Evolutionary conservation across 2,329 filamentous ascomycete genomes (phyloP).

Genomic region (Stachybotrys echinatus): DNA sequence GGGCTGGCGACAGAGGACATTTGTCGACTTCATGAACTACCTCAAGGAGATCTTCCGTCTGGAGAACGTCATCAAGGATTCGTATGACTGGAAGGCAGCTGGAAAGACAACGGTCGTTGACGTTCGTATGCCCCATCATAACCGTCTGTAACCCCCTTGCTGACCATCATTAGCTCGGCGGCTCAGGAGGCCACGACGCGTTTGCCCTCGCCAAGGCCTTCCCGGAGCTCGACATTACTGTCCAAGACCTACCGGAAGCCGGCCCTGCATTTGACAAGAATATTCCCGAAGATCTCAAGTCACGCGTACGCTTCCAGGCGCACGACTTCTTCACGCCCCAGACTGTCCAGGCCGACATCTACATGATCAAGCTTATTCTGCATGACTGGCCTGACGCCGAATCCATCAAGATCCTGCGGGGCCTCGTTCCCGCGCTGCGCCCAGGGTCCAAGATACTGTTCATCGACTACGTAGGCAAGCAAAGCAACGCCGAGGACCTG

Average conservation of each 20-base stretch:
- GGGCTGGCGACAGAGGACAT: conserved; percentile 32
- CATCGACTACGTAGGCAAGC: conserved; percentile 32
- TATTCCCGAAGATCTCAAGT: conserved; percentile 23
- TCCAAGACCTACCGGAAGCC: conserved; percentile 38
- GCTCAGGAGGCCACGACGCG: conserved; percentile 35
- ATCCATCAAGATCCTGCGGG: conserved; percentile 31
- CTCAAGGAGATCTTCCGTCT: conserved; percentile 33
- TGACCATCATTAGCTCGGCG: conserved; percentile 26
- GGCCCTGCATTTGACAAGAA: conserved; percentile 27
- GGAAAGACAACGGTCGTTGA: conserved; percentile 33
- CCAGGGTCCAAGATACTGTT: conserved; percentile 33
- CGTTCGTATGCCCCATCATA: conserved; percentile 19
- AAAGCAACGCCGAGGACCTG: conserved; percentile 17
- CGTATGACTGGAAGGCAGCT: conserved; percentile 29
- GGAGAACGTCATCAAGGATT: conserved; percentile 23
- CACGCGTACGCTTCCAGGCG: conserved; percentile 26
- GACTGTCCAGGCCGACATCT: conserved; percentile 37
- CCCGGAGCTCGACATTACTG: conserved; percentile 33
- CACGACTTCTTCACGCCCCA: conserved; percentile 35
- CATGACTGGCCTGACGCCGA: conserved; percentile 50
- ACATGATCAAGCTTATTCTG: conserved; percentile 48
- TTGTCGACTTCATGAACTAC: conserved; percentile 33
- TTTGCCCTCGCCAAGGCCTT: conserved; percentile 33
- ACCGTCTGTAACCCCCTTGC: background rate
- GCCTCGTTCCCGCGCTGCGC: conserved; percentile 37